These are phyloP conservation scores for Lentinula boryana DNA, from an alignment of 768 basidiomycete species.

Conservation along the genomic window DNA sequence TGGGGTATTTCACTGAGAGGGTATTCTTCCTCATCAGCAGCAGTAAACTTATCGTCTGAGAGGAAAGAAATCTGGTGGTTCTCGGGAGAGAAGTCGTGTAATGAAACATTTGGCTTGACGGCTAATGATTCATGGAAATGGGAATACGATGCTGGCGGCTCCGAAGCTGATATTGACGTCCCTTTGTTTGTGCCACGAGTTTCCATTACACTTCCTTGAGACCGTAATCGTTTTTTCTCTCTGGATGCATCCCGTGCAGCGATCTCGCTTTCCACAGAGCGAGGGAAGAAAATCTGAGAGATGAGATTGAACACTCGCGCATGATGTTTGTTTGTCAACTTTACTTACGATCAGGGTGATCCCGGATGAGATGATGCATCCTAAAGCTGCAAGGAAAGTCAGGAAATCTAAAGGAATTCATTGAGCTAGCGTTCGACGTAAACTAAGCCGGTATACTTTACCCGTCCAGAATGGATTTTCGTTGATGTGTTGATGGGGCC, in stretches of 20 bases:
- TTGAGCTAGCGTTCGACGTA: background rate
- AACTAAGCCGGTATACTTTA: conserved; percentile 13
- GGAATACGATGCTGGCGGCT: background rate
- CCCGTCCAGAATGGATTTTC: conserved; percentile 51
- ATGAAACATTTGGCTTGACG: conserved; percentile 15
- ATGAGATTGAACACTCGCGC: background rate
- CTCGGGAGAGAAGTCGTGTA: conserved; percentile 7
- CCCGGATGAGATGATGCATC: conserved; percentile 60
- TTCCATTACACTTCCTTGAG: background rate
- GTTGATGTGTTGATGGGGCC: conserved; percentile 59
- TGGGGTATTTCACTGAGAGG: conserved; percentile 7
- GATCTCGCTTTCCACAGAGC: conserved; percentile 65
- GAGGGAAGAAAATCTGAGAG: conserved; percentile 79
- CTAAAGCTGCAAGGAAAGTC: conserved; percentile 50
- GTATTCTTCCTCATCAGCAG: background rate
- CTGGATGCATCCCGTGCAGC: conserved; percentile 41
- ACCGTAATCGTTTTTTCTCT: conserved; percentile 25
- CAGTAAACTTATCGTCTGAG: background rate
- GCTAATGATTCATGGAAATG: conserved; percentile 24
- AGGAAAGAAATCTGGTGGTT: conserved; percentile 13
- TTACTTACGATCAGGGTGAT: conserved; percentile 63
- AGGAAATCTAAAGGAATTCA: conserved; percentile 46
- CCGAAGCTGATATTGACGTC: background rate
- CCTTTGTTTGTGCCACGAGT: background rate
- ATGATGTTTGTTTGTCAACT: background rate